These are phyloP conservation scores for Backusella australiensis DNA, from an alignment of 192 early-diverging fungal species.

Conservation along the genomic window DNA sequence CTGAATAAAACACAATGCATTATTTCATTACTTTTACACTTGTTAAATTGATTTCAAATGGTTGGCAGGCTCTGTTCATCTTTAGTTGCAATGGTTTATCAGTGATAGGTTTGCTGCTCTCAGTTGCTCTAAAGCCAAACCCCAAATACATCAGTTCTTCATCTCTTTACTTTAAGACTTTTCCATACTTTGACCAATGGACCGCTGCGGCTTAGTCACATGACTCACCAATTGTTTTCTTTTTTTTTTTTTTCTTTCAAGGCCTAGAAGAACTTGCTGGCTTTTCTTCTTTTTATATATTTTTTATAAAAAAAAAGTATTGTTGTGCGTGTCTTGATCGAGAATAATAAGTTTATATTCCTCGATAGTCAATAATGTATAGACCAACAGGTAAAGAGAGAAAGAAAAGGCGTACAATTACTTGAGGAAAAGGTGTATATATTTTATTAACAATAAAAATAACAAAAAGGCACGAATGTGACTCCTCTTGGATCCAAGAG, in stretches of 20 bases:
- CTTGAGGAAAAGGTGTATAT: neutral
- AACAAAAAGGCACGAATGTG: conserved; percentile 19
- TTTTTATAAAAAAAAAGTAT: neutral
- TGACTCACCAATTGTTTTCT: neutral
- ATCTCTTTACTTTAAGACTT: neutral
- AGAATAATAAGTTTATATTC: neutral
- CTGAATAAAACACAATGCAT: too few relatives aligned
- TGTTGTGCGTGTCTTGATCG: neutral
- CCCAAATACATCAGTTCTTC: too few relatives aligned
- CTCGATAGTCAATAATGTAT: conserved; percentile 9
- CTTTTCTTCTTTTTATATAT: neutral
- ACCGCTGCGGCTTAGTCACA: neutral
- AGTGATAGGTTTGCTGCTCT: neutral
- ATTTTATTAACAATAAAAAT: neutral
- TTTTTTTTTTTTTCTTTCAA: neutral
- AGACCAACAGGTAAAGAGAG: conserved; percentile 11
- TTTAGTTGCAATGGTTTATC: neutral
- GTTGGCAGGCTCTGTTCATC: neutral
- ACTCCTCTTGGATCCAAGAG: conserved; percentile 22
- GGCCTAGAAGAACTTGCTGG: neutral
- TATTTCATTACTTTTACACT: neutral
- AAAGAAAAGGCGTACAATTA: neutral
- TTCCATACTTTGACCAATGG: neutral
- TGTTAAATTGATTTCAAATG: neutral
- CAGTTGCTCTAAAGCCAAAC: too few relatives aligned